These are phyloP conservation scores for Pyricularia pennisetigena DNA, from an alignment of 2,329 filamentous ascomycete species.

Conservation along the genomic window DNA sequence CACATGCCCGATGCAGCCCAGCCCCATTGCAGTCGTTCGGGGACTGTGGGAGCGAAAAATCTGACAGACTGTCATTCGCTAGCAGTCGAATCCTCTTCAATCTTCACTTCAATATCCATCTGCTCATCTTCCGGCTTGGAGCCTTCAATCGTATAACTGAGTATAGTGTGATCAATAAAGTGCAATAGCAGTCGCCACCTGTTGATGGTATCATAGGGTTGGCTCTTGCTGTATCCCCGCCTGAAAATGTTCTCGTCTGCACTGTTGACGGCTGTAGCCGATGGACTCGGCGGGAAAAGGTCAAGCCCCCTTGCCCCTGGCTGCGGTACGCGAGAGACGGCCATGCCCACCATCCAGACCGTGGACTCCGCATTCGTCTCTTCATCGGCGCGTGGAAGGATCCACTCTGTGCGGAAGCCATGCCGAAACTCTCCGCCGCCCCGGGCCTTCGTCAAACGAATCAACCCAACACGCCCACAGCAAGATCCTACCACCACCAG, in stretches of 20 bases:
- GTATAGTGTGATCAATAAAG: constrained; percentile 58
- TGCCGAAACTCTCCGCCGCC: constrained; percentile 12
- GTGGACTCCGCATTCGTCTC: constrained; percentile 34
- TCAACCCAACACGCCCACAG: constrained; percentile 54
- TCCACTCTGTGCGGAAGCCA: constrained; percentile 43
- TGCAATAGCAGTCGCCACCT: constrained; percentile 62
- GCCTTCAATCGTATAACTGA: constrained; percentile 54
- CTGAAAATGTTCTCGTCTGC: neutral
- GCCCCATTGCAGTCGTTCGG: neutral
- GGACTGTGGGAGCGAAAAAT: neutral
- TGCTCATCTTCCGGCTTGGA: neutral
- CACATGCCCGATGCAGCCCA: neutral
- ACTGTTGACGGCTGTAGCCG: neutral
- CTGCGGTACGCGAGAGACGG: constrained; percentile 53
- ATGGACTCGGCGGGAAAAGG: constrained; percentile 8
- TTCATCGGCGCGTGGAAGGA: constrained; percentile 35
- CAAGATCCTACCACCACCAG: constrained; percentile 58
- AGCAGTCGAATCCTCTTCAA: neutral
- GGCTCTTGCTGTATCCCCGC: constrained; percentile 1
- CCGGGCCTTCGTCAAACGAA: constrained; percentile 43
- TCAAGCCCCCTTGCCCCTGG: constrained; percentile 17
- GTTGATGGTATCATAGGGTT: constrained; percentile 13
- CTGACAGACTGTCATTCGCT: neutral
- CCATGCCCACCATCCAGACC: constrained; percentile 56
- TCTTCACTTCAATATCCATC: neutral